Base-by-base conservation (phyloP, 2,329 filamentous ascomycete species). In the Aspergillus phoenicis region DNA sequence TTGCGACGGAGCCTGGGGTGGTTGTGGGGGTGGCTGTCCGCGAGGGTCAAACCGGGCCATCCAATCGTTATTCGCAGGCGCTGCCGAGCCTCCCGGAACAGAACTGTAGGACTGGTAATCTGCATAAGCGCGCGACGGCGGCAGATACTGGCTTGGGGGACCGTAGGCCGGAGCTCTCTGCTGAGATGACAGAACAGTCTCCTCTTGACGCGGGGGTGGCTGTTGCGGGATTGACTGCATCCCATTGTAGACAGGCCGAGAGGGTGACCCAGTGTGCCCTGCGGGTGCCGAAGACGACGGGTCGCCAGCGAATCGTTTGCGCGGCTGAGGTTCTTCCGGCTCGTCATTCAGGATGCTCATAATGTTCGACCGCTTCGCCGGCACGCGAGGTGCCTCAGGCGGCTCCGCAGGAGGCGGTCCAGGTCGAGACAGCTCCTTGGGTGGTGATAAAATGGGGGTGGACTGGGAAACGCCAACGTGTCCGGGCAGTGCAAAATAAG, bases 311-410 rank as follows among this genome's bases (percentile, higher is more conserved):
- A 79, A 77, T 8, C 78, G 73, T 62, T 82, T 82, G 36, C 76
- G 73, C 33, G 77, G 80, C 59, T 76, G 77, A 36, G 78, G 80
- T 52, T 82, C 80, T 41, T 79, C 76, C 0, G 80, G 75, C 59
- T 82, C 80, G 53, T 81, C 78, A 62, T 82, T 83, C 36, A 83
- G 68, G 43, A 83, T 77, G 60, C 73, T 80, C 73, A 81, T 80
- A 49, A 83, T 81, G 64, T 82, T 82, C 2, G 80, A 82, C 41
- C 79, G 76, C 65, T 82, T 83, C 1, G 77, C 78, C 24, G 79
- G 79, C 4, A 78, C 75, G 49, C 76, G 76, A 53, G 76, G 70
- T 43, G 72, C 69, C 56, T 81, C 79, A 4, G 72, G 64, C 6
- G 67, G 58, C 45, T 72, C 70, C 8, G 62, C 62, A 6, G 73